Evolutionary conservation across 2,329 filamentous ascomycete species (phyloP).

Genomic region (Raffaelea arxii): DNA sequence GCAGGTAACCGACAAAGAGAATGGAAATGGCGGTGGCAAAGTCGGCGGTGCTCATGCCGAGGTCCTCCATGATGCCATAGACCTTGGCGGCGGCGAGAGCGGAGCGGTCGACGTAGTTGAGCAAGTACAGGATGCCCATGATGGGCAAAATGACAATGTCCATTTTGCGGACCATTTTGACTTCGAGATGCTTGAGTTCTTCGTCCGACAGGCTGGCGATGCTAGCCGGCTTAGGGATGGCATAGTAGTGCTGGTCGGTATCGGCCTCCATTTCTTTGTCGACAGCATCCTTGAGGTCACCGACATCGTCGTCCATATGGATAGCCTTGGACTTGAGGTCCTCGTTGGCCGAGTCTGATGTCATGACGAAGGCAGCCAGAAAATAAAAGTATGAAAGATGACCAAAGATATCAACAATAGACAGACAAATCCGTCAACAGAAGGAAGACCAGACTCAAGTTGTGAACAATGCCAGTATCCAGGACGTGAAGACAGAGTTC

Average conservation of each 20-base stretch:
- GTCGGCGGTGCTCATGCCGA: conserved; percentile 27
- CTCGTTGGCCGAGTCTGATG: too few relatives aligned
- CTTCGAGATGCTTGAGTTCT: not conserved
- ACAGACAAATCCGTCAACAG: too few relatives aligned
- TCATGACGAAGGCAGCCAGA: too few relatives aligned
- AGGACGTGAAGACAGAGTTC: too few relatives aligned
- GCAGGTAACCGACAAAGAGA: conserved; percentile 54
- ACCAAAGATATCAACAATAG: too few relatives aligned
- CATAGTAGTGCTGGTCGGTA: not conserved
- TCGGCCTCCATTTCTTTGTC: too few relatives aligned
- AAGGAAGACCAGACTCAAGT: too few relatives aligned
- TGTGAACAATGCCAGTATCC: too few relatives aligned
- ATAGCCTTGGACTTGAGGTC: too few relatives aligned
- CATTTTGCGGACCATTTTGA: conserved; percentile 9
- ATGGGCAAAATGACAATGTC: conserved; percentile 5
- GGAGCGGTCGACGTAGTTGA: conserved; percentile 8
- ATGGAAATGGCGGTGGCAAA: conserved; percentile 51
- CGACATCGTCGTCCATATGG: too few relatives aligned
- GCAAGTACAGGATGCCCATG: conserved; percentile 4
- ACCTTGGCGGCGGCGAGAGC: conserved; percentile 9
- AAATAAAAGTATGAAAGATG: too few relatives aligned
- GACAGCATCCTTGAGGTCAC: too few relatives aligned
- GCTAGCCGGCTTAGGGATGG: conserved; percentile 1
- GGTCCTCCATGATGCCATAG: conserved; percentile 7
- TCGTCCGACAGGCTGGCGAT: conserved; percentile 4